Base-by-base conservation (phyloP, 768 basidiomycete genomes). In the Boletus sp. region DNA sequence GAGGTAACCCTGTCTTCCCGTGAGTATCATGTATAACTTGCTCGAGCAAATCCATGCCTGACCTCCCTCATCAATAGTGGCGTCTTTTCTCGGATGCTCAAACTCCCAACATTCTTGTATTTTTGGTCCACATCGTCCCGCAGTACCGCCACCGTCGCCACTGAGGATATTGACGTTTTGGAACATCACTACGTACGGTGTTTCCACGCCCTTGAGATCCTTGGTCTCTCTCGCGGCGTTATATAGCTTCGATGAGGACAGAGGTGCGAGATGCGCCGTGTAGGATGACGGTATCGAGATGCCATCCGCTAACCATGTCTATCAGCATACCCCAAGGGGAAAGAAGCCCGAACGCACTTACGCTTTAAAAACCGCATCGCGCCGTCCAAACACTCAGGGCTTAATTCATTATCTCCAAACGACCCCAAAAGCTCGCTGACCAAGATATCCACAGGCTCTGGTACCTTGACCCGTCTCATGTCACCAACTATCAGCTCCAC, bases 141-240 rank as follows among this genome's bases (percentile, higher is more conserved):
- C 75, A 34, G 76, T 61, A 39, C 82, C 80, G 29, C 81, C 80
- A 42, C 87, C 82, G 46, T 89, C 77, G 8, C 86, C 93, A 53
- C 90, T 92, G 39, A 99, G 77, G 54, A 94, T 80, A 59, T 93
- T 95, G 57, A 93, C 89, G 9, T 93, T 90, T 65, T 92, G 87
- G 70, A 99, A 93, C 95, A 98, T 96, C 56, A 98, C 97, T 17
- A 99, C 97, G 63, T 98, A 98, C 1, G 97, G 96, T 32, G 94
- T 98, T 73, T 99, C 97, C 54, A 89, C 69, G 25, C 84, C 81
- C 69, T 90, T 91, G 33, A 82, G 73, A 57, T 82, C 84, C 64
- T 82, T 88, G 49, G 75, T 69, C 51, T 80, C 74, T 53, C 83
- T 76, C 0, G 93, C 92, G 65, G 95, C 92, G 56, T 87, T 87